These are phyloP conservation scores for Pseudotulostoma volvatum DNA, from an alignment of 495 filamentous ascomycete species.

Conservation along the genomic window DNA sequence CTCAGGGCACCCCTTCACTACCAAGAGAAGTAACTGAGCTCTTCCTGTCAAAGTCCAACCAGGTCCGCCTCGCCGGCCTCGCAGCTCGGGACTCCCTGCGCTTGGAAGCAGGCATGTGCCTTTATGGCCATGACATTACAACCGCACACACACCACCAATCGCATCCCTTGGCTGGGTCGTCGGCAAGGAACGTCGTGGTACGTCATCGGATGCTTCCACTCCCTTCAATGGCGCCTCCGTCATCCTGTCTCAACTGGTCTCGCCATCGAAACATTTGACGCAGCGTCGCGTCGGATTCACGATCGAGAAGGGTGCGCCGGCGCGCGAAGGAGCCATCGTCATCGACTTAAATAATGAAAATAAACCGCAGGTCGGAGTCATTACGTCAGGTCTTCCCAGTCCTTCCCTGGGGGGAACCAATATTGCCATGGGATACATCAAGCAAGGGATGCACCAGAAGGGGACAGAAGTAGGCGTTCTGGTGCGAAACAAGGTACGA, in stretches of 20 bases:
- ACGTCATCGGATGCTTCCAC: constrained; percentile 26
- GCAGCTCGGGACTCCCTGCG: constrained; percentile 84
- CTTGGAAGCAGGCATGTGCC: constrained; percentile 92
- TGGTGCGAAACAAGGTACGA: constrained; percentile 67
- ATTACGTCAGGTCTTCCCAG: constrained; percentile 85
- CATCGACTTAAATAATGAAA: constrained; percentile 38
- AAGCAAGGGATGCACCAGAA: constrained; percentile 67
- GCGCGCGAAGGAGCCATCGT: constrained; percentile 82
- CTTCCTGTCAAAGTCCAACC: constrained; percentile 46
- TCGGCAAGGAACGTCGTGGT: constrained; percentile 57
- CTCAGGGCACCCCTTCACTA: constrained; percentile 21
- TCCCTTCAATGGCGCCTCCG: constrained; percentile 58
- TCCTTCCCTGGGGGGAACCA: constrained; percentile 64
- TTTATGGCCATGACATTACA: constrained; percentile 94
- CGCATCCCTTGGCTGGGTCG: constrained; percentile 69
- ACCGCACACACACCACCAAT: constrained; percentile 78
- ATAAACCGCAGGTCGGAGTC: constrained; percentile 33
- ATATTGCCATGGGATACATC: constrained; percentile 95
- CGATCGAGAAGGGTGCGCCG: constrained; percentile 67
- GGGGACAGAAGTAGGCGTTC: constrained; percentile 66
- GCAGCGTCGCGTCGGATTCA: constrained; percentile 62
- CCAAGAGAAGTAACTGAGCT: constrained; percentile 36
- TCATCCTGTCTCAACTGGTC: constrained; percentile 54
- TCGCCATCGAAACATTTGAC: constrained; percentile 47
- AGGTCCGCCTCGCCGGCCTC: constrained; percentile 65